Evolutionary conservation across 2,329 filamentous ascomycete genomes (phyloP).

Genomic region (Xylaria arbuscula): DNA sequence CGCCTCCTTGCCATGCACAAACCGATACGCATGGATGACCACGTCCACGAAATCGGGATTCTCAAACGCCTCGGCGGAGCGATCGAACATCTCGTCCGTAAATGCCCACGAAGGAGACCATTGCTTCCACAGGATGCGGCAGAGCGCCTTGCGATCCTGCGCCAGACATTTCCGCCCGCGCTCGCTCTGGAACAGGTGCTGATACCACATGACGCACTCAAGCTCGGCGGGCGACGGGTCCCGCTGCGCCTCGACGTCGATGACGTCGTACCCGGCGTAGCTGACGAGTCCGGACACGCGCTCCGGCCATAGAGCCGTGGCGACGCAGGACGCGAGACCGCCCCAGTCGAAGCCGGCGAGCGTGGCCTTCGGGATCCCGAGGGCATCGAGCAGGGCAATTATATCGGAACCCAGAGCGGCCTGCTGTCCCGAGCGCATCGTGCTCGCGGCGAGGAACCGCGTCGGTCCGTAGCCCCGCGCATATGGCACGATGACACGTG

Average conservation of each 20-base stretch:
- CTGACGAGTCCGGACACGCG: slow-evolving; percentile 32
- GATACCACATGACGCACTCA: slow-evolving; percentile 36
- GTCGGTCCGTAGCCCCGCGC: slow-evolving; percentile 31
- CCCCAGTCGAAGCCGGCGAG: slow-evolving; percentile 38
- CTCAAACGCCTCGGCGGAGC: slow-evolving; percentile 29
- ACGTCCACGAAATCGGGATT: slow-evolving; percentile 36
- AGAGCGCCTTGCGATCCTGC: slow-evolving; percentile 27
- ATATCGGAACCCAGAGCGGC: slow-evolving; percentile 30
- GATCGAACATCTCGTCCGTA: slow-evolving; percentile 19
- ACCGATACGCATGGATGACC: slow-evolving; percentile 30
- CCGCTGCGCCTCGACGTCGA: slow-evolving; percentile 16
- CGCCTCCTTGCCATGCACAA: slow-evolving; percentile 27
- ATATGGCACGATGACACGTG: slow-evolving; percentile 35
- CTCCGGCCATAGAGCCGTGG: slow-evolving; percentile 29
- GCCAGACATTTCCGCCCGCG: slow-evolving; percentile 29
- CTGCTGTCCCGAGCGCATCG: slow-evolving; percentile 33
- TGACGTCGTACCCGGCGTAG: slow-evolving; percentile 35
- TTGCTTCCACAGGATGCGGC: slow-evolving; percentile 29
- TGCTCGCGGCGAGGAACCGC: slow-evolving; percentile 17
- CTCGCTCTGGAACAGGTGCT: slow-evolving; percentile 38
- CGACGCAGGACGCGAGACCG: slow-evolving; percentile 31
- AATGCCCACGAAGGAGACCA: slow-evolving; percentile 34
- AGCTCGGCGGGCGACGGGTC: slow-evolving; percentile 12
- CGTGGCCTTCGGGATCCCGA: slow-evolving; percentile 21
- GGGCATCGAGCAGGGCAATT: slow-evolving; percentile 27